A percentile compares a stretch with the other conserved stretches of the same genome.
Conservation (phyloP, 768 basidiomycete genomes). For the Stropharia rugosoannulata region DNA sequence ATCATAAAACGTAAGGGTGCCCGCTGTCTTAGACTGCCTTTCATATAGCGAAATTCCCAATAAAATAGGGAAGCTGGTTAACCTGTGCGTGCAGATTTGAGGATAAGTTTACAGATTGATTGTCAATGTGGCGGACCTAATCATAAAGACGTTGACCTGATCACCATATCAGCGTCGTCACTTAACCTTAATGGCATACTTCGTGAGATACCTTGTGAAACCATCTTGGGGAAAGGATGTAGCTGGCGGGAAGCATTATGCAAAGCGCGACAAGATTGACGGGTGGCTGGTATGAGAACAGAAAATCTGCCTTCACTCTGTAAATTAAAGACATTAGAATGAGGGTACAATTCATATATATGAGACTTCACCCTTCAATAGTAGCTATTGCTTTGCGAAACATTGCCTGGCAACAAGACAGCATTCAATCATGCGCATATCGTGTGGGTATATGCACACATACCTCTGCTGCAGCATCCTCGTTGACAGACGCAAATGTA, state of each 20-base stretch:
- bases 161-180: neutral
- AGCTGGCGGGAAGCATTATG: slow-evolving; percentile 85
- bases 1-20: slow-evolving; percentile 69
- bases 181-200: too few relatives aligned
- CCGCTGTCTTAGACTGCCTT: slow-evolving; percentile 71
- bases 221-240: slow-evolving; percentile 89
- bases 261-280: slow-evolving; percentile 86
- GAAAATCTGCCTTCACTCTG: slow-evolving; percentile 82
- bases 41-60: slow-evolving; percentile 83
- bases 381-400: slow-evolving; percentile 92
- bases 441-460: slow-evolving; percentile 2
- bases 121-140: slow-evolving; percentile 47
- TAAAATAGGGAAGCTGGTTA: slow-evolving; percentile 84
- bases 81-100: slow-evolving; percentile 32
- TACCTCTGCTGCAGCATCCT: slow-evolving; percentile 92
- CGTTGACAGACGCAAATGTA: slow-evolving; percentile 91
- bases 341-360: neutral
- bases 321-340: slow-evolving; percentile 1
- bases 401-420: slow-evolving; percentile 63
- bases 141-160: slow-evolving; percentile 86
- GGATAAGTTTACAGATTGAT: neutral
- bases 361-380: slow-evolving; percentile 73
- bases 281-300: slow-evolving; percentile 95
- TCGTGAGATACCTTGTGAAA: slow-evolving; percentile 80
- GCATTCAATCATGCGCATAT: neutral